Evolutionary conservation across 108 stramenopile genomes (phyloP), one percentile per base, ranked within the genome.

Genomic region (Conticribra guillardii): DNA sequence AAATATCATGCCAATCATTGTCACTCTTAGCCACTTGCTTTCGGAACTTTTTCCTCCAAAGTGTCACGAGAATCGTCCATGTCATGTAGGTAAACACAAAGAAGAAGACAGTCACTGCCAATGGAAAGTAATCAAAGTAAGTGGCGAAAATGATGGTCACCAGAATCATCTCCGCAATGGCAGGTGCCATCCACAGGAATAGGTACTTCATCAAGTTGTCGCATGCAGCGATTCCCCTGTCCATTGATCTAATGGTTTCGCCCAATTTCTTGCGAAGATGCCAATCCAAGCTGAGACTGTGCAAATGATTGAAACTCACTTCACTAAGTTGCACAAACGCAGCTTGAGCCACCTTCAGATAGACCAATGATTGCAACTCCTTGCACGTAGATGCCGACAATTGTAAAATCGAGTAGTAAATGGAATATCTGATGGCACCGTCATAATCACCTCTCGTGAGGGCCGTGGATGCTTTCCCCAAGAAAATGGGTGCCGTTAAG

Each of bases 41-140:
- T 16, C 98, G 90, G 80, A 98, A 97, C 65, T 94, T 91, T 67
- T 96, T 97, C n/a, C 98, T 79, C 96, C 96, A 98, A 55, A 97
- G 66, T 0, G 98, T 98, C 16, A 98, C 70, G 46, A 92, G 52
- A 17, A 98, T 93, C 1, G 98, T 99, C 81, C 92, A 85, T 1
- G 87, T 74, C 26, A 93, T 83, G 84, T 99, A 99, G 4, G 84
- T 58, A 60, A 87, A 87, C 2, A 99, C 93, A 57, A 93, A 93
- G 63, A 85, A 88, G 71, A 99, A 98, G 7, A 96, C 91, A 7
- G 86, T 57, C 3, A 96, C 69, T 0, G 92, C 87, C 62, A 97
- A 73, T 2, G 89, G 85, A 37, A 85, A 85, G 79, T 89, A 90
- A 55, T 88, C 73, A 81, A 97, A 97, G 76, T 90, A 92, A 23